Base-by-base conservation (phyloP, 306 rosid species). In the Hippophae tibetana region DNA sequence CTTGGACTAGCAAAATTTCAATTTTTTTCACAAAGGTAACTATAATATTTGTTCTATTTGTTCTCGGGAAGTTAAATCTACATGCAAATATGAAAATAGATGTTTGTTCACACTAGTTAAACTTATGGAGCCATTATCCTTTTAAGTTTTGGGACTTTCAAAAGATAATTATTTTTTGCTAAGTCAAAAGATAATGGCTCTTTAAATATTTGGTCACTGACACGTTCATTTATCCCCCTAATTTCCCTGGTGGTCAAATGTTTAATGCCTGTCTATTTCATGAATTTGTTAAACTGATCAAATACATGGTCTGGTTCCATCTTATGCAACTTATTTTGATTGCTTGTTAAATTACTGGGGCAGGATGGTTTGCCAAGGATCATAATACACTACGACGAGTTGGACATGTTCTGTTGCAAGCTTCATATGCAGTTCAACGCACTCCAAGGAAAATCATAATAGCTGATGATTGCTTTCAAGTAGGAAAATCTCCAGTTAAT, bases 291-390 rank as follows among this genome's bases (percentile, higher is more conserved):
- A 23, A 49, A 49, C 13, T 49, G 14, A 11, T 49, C 14, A 49
- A n/a, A 12, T 8, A 18, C 43, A 8, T 42, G 42, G 23, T 8
- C 11, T 25, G 10, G 1, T 23, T 63, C 25, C 26, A 18, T 43
- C 43, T 59, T 61, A 57, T 71, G 5, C 25, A 52, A 10, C 71
- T n/a, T 27, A 58, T 10, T 7, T 62, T 65, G 38, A 61, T 66
- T 41, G 50, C 57, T 12, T 55, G n/a, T 60, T n/a, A 66, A 52
- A 69, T 70, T 50, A 59, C 49, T 49, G 61, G 64, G 65, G 31
- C 84, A 93, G 99, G 99, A 77, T 86, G 80, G 94, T 82, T 88
- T 70, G 90, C 99, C 9, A 88, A 72, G 82, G 99, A 93, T 80
- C 95, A 95, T 49, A 76, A 43, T 63, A 55, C 84, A 57, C 76